Percentiles rank a stretch among this genome's conserved stretches.
Conservation (phyloP, 2,329 filamentous ascomycete genomes). For the Camptophora hylomeconis region DNA sequence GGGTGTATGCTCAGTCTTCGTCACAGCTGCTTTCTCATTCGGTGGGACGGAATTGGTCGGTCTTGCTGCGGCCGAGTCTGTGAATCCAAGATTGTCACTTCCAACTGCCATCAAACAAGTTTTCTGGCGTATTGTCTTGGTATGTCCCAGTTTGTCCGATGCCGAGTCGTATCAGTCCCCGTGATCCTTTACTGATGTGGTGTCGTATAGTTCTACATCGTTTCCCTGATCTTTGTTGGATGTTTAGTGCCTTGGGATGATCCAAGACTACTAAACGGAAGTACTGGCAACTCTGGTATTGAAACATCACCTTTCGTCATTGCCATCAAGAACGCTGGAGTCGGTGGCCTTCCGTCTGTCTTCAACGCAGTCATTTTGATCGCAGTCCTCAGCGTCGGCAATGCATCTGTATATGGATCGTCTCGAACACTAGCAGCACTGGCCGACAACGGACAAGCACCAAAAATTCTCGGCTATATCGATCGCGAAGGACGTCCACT, state of each 20-base stretch:
- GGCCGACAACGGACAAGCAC: constrained; percentile 75
- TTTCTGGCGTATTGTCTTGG: constrained; percentile 77
- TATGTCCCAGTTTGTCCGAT: constrained; percentile 5
- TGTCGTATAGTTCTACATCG: constrained; percentile 55
- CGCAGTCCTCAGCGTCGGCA: constrained; percentile 78
- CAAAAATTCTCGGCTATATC: constrained; percentile 62
- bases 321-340: constrained; percentile 72
- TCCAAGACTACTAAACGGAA: constrained; percentile 45
- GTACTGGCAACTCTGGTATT: constrained; percentile 48
- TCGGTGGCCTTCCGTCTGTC: constrained; percentile 65
- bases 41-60: constrained; percentile 50
- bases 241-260: constrained; percentile 67
- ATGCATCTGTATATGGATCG: constrained; percentile 81
- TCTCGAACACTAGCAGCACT: constrained; percentile 80
- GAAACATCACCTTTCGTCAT: constrained; percentile 85
- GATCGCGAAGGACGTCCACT: constrained; percentile 71
- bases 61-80: constrained; percentile 45
- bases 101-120: constrained; percentile 79
- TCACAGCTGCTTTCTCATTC: constrained; percentile 50
- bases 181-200: too few species aligned
- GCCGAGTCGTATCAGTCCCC: neutral
- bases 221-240: constrained; percentile 67
- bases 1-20: constrained; percentile 50
- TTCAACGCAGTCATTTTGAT: constrained; percentile 95
- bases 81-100: constrained; percentile 52